These are phyloP conservation scores for Erythrophleum fordii DNA, from an alignment of 306 rosid species.

Conservation along the genomic window DNA sequence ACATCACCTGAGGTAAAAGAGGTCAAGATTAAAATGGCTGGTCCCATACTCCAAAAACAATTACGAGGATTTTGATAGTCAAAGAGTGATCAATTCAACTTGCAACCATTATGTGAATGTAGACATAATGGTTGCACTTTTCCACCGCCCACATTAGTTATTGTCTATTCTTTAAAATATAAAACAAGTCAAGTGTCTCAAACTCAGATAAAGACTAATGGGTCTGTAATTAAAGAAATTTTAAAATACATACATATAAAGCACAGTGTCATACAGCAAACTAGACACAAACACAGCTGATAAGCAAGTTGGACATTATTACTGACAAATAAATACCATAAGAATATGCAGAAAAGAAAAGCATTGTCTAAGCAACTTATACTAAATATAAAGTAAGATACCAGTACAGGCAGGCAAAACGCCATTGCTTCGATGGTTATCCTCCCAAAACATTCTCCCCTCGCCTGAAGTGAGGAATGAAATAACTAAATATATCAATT, in stretches of 20 bases:
- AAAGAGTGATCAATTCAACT: neutral
- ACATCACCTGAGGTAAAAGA: neutral
- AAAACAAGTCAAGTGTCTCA: neutral
- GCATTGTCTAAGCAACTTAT: conserved; percentile 23
- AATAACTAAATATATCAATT: conserved; percentile 5
- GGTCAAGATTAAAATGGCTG: neutral
- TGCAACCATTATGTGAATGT: neutral
- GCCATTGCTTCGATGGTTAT: conserved; percentile 91
- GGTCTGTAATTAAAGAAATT: too few relatives aligned
- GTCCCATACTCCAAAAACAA: conserved; percentile 10
- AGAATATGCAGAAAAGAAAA: neutral
- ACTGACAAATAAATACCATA: neutral
- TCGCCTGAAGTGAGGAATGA: conserved; percentile 51
- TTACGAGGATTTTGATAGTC: conserved; percentile 5
- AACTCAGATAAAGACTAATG: neutral
- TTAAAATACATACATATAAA: neutral
- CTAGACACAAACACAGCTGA: neutral
- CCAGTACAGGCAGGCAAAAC: conserved; percentile 87
- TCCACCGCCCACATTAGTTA: neutral
- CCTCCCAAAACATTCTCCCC: conserved; percentile 89
- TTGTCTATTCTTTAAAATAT: neutral
- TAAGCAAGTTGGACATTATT: neutral
- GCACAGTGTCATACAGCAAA: conserved; percentile 5
- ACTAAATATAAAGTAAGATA: conserved; percentile 40
- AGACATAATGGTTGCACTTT: neutral